These are phyloP conservation scores for Populus hybrid DNA, from an alignment of 441 rosid species.

Conservation along the genomic window DNA sequence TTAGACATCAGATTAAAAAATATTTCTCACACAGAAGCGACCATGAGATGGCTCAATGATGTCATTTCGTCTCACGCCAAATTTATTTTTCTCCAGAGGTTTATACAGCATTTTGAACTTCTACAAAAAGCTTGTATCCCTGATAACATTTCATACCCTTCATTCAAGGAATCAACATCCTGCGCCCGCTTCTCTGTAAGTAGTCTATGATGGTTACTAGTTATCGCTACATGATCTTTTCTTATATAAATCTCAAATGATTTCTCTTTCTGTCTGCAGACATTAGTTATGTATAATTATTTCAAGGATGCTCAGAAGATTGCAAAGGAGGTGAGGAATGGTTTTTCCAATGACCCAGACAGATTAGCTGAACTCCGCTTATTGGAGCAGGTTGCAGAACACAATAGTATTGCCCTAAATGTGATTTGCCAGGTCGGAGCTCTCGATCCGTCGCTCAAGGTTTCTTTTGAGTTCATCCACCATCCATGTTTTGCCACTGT, in stretches of 20 bases:
- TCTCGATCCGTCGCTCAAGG: slow-evolving; percentile 71
- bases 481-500: slow-evolving; percentile 92
- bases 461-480: slow-evolving; percentile 77
- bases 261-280: slow-evolving; percentile 33
- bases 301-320: slow-evolving; percentile 91
- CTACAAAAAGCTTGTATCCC: slow-evolving; percentile 93
- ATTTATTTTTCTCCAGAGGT: slow-evolving; percentile 52
- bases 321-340: slow-evolving; percentile 71
- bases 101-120: slow-evolving; percentile 88
- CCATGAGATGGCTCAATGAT: background rate
- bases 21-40: background rate
- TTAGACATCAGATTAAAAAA: background rate
- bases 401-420: slow-evolving; percentile 67
- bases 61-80: slow-evolving; percentile 13
- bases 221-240: background rate
- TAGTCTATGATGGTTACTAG: slow-evolving; percentile 6
- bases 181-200: slow-evolving; percentile 71
- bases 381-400: slow-evolving; percentile 93
- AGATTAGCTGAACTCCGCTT: slow-evolving; percentile 63
- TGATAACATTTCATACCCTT: slow-evolving; percentile 61
- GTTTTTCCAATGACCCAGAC: slow-evolving; percentile 63
- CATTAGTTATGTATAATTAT: slow-evolving; percentile 59
- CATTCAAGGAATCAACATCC: slow-evolving; percentile 73
- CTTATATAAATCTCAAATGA: background rate
- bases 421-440: slow-evolving; percentile 57